Conservation (phyloP, 2,329 filamentous ascomycete species). For the Harringtonia lauricola region DNA sequence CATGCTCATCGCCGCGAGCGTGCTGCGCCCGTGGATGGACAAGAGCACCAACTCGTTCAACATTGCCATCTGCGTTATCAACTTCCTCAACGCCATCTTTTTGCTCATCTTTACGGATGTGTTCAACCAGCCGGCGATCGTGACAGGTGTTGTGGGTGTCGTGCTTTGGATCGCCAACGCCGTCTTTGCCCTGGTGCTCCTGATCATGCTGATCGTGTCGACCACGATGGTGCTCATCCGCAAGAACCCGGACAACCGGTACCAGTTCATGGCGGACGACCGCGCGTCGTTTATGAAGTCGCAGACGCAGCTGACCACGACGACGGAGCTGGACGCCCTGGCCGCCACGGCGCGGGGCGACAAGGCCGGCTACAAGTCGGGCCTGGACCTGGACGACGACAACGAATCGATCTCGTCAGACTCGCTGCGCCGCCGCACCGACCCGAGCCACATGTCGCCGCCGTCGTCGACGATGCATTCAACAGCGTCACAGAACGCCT, state of each 20-base stretch:
- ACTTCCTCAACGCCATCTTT: slow-evolving; percentile 75
- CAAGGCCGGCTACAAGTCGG: slow-evolving; percentile 47
- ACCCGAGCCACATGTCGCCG: slow-evolving; percentile 12
- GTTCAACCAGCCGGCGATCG: slow-evolving; percentile 66
- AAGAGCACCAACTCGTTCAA: slow-evolving; percentile 89
- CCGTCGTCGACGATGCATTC: slow-evolving; percentile 13
- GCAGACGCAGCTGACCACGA: slow-evolving; percentile 56
- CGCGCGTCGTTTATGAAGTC: slow-evolving; percentile 87
- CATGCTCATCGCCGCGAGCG: slow-evolving; percentile 59
- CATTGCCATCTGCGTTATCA: slow-evolving; percentile 71
- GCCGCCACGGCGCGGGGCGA: slow-evolving; percentile 74
- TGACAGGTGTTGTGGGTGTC: slow-evolving; percentile 73
- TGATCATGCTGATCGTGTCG: slow-evolving; percentile 67
- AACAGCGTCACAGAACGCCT: slow-evolving; percentile 6
- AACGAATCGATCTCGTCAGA: slow-evolving; percentile 55
- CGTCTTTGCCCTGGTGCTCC: slow-evolving; percentile 61
- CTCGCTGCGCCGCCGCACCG: slow-evolving; percentile 35
- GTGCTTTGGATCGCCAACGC: slow-evolving; percentile 76
- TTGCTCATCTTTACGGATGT: slow-evolving; percentile 72
- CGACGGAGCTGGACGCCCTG: slow-evolving; percentile 72
- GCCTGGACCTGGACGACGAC: slow-evolving; percentile 61
- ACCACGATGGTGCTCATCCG: slow-evolving; percentile 56
- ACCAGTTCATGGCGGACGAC: slow-evolving; percentile 84
- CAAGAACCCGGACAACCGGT: slow-evolving; percentile 78
- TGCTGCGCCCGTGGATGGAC: slow-evolving; percentile 86